Evolutionary conservation across 768 basidiomycete genomes (phyloP), one percentile per base, ranked within the genome.

Genomic region (Mycena vulgaris): DNA sequence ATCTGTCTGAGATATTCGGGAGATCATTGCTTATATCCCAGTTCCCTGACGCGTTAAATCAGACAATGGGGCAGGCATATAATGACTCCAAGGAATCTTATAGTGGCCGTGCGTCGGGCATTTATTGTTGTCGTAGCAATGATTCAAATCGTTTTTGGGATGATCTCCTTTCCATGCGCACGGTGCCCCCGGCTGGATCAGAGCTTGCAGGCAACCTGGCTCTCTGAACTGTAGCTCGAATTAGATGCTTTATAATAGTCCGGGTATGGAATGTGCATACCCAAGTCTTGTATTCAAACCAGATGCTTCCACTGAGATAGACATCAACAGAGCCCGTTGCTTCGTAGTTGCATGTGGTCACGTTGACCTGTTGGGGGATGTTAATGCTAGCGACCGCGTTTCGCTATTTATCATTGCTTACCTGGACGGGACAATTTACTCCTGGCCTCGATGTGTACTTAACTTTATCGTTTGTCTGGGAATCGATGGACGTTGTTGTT

Each of bases 141-240:
- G 61, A n/a, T 62, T 62, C 33, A 62, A 27, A 49, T 62, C 48
- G 11, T 62, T 62, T 2, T 62, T 21, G 9, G 47, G n/a, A n/a
- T n/a, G 7, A 0, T 33, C n/a, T 6, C 25, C 21, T 51, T 25
- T 40, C 0, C 48, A 48, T 2, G 35, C 35, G 49, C 61, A 51
- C 9, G 48, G 48, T 11, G 31, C 31, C 17, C 61, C 61, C 4
- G 61, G 61, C 23, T 23, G 14, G 27, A 52, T 51, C 5, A 62
- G 49, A 25, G 33, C 25, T 11, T 51, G 4, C 0, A 28, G 3
- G 27, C 47, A 62, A 14, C 1, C 30, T 4, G 47, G 61, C 19
- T 51, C 33, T 21, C 61, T 30, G 45, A 60, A 60, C 58, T 60
- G 45, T 33, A 42, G 3, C 21, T 14, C 30, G 2, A 19, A 31